Conservation (phyloP, 2,329 filamentous ascomycete species). For the Alternaria sp. region DNA sequence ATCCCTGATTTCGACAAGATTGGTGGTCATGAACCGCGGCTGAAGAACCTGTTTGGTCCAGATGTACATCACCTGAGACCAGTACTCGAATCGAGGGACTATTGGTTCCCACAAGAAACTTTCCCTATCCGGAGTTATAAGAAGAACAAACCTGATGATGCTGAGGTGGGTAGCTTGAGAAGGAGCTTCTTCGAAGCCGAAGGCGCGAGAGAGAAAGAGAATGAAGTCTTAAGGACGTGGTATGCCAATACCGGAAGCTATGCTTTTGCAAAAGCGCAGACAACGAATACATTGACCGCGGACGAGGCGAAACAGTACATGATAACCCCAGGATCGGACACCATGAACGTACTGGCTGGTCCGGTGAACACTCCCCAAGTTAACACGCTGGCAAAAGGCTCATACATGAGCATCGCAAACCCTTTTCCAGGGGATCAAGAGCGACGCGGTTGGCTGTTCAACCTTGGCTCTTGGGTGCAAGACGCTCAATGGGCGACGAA, state of each 20-base stretch:
- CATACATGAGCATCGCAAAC: conserved; percentile 54
- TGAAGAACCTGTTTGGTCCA: conserved; percentile 60
- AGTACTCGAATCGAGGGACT: conserved; percentile 56
- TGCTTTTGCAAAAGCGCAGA: conserved; percentile 53
- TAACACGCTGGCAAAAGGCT: conserved; percentile 51
- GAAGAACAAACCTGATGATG: not conserved
- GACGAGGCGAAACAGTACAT: conserved; percentile 54
- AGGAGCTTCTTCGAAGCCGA: conserved; percentile 53
- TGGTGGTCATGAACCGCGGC: conserved; percentile 48
- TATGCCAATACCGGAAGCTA: conserved; percentile 54
- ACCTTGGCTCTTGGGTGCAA: conserved; percentile 61
- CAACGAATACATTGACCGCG: conserved; percentile 40
- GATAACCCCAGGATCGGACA: conserved; percentile 33
- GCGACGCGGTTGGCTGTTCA: conserved; percentile 60
- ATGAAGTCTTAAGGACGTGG: conserved; percentile 60
- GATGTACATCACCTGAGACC: conserved; percentile 57
- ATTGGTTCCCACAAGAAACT: conserved; percentile 59
- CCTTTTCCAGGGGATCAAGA: conserved; percentile 34
- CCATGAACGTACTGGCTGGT: conserved; percentile 59
- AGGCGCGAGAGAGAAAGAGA: conserved; percentile 53
- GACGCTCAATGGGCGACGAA: conserved; percentile 55
- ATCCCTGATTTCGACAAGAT: conserved; percentile 37
- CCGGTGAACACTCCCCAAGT: conserved; percentile 53
- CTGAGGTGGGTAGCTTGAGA: conserved; percentile 45
- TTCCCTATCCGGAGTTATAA: conserved; percentile 52